Base-by-base conservation (phyloP, 805 yeast species). In the Blastobotrys attinorum region DNA sequence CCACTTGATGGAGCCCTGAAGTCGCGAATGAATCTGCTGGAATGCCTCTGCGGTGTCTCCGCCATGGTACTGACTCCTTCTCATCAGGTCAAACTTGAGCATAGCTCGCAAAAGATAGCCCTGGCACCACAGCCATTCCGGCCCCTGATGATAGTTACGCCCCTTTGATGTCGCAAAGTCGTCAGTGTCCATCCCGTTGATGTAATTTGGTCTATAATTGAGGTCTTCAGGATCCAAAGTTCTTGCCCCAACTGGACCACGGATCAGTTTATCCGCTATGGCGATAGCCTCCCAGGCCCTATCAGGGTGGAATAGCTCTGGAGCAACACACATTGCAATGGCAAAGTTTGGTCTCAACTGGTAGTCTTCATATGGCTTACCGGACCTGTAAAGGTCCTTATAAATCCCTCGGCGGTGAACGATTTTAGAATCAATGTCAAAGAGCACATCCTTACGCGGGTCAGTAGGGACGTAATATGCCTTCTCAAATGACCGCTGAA, bases 91-190 rank as follows among this genome's bases (percentile, higher is more conserved):
- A 58, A 82, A 77, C 37, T 66, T 61, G 31, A 76, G 66, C 55
- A 71, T 79, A 0, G 97, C 95, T 50, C 97, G 75, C 52, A 92
- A 64, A 59, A 87, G 90, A 62, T 78, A 88, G 2, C 98, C 98
- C 21, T 73, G 71, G 46, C 79, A 75, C 97, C 97, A 90, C 27
- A 85, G 83, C 98, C 98, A 90, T 60, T 92, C 98, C 2, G 98
- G 98, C 1, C 98, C 98, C 65, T 90, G 97, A 63, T 90, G 98
- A 61, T 90, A 90, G 65, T 92, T 92, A 56, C 97, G 76, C 23
- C 98, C 98, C 64, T 88, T 87, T 2, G 97, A 73, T 0, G 97
- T 88, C 0, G 94, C 87, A 71, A 88, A 92, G 62, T 90, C 96
- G 3, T 73, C 77, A 42, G 76, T 77, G 56, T 90, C 97, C 33